Base-by-base conservation (phyloP, 2,329 filamentous ascomycete species). In the Xylaria hypoxylon region DNA sequence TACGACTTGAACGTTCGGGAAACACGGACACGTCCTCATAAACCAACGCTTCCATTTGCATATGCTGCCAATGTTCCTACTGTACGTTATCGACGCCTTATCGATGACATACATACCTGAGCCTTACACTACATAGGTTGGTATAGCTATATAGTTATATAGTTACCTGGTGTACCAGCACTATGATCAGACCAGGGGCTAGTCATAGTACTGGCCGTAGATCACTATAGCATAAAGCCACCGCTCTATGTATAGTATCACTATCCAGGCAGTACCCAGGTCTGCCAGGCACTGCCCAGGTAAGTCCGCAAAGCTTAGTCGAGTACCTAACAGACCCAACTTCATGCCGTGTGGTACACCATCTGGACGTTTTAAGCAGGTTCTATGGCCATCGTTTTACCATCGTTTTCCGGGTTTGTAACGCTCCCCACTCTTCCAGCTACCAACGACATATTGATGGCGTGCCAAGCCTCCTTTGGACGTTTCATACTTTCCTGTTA, bases 231-330 rank as follows among this genome's bases (percentile, higher is more conserved):
- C 38, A 63, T 67, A 42, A 60, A 47, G 15, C 48, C 38, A 24
- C 56, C 22, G 26, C 44, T 44, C 59, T 67, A 67, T 63, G 50
- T 64, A 60, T 62, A 62, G 62, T 24, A 62, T 50, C 62, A 61
- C 17, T 38, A 8, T 26, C 62, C 38, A 42, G 31, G 33, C 31
- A 44, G 35, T 26, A 26, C n/a, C 15, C 45, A 8, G n/a, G n/a
- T n/a, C n/a, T n/a, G 11, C 33, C 33, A 38, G 10, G 35, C 13
- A 38, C 35, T 15, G 28, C 8, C 31, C 47, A 51, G 57, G 57
- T 19, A 33, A 51, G 22, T 24, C 57, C 11, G 26, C 33, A 61
- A 61, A 44, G 62, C 56, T 59, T 53, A 24, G 8, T 5, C 8
- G 28, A 31, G 5, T 31, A 31, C 28, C 48, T 28, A 44, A 33